Conservation (phyloP, 495 filamentous ascomycete species). For the Jackrogersella multiformis region DNA sequence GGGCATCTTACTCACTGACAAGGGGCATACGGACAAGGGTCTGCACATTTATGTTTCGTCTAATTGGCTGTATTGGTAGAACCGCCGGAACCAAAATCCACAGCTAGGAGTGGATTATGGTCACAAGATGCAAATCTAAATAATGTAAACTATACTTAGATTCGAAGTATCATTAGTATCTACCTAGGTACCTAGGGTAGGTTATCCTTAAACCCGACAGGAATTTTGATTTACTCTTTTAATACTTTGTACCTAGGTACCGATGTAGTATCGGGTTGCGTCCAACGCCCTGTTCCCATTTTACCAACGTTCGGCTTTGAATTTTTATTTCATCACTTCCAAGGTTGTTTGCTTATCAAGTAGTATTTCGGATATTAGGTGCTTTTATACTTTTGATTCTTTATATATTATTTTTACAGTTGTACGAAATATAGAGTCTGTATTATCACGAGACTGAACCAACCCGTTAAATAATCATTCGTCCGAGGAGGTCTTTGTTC, state of each 20-base stretch:
- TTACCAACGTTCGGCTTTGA: constrained; percentile 24
- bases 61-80: constrained; percentile 31
- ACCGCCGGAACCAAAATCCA: constrained; percentile 40
- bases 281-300: constrained; percentile 22
- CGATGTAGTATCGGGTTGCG: constrained; percentile 32
- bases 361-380: constrained; percentile 8
- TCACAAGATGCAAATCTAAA: constrained; percentile 43
- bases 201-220: constrained; percentile 23
- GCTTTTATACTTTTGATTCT: neutral
- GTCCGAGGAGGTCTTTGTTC: neutral
- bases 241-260: too few species aligned
- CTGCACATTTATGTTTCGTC: neutral
- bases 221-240: constrained; percentile 29
- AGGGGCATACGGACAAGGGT: constrained; percentile 26
- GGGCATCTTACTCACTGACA: constrained; percentile 36
- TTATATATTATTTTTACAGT: neutral
- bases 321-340: constrained; percentile 7
- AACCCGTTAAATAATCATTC: neutral
- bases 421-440: too few species aligned
- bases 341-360: constrained; percentile 1
- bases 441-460: constrained; percentile 11
- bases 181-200: too few species aligned
- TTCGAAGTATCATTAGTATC: too few species aligned
- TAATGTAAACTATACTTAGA: constrained; percentile 30
- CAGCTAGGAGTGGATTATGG: constrained; percentile 36